Evolutionary conservation across 331 rosid genomes (phyloP), one percentile per base, ranked within the genome.

Genomic region (Arachis monticola): DNA sequence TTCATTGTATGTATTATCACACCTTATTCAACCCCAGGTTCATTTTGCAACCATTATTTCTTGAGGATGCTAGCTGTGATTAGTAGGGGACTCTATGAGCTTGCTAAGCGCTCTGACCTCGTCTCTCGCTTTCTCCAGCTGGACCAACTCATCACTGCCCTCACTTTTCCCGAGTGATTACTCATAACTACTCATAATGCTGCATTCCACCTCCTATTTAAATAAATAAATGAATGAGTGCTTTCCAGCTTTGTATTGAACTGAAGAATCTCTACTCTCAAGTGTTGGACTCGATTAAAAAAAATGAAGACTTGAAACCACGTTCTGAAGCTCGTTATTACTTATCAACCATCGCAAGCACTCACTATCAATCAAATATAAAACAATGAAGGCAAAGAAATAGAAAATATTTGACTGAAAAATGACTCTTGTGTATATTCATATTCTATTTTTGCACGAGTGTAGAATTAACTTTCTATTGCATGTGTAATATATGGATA

Each of bases 31-130:
- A 67, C 76, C 63, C 31, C 83, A 95, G 99, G 99, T 78, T 47
- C 78, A 7, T 92, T 88, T 83, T 95, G 99, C 89, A 95, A 95
- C 82, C 97, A 95, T 69, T 88, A 92, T 83, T 95, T 95, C 87
- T 82, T 95, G 88, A 84, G 84, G 75, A 90, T 81, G 91, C 99
- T 95, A 63, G 97, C 99, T 52, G 72, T 12, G 70, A 83, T 90
- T 67, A 79, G 96, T 78, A 74, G 92, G 90, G 99, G 97, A 47
- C 95, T 76, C 32, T 89, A 90, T 70, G 92, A 72, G 84, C 79
- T 93, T 8, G 97, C 92, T 6, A 88, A 87, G 59, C 94, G 88
- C 51, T 88, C 94, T 7, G 48, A 87, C 7, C 88, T 93, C 55
- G 41, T 88, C 60, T 14, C 87, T 1, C 79, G 8, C 6, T 93